These are phyloP conservation scores for Cryphonectria naterciae DNA, from an alignment of 2,329 filamentous ascomycete genomes.

Conservation along the genomic window DNA sequence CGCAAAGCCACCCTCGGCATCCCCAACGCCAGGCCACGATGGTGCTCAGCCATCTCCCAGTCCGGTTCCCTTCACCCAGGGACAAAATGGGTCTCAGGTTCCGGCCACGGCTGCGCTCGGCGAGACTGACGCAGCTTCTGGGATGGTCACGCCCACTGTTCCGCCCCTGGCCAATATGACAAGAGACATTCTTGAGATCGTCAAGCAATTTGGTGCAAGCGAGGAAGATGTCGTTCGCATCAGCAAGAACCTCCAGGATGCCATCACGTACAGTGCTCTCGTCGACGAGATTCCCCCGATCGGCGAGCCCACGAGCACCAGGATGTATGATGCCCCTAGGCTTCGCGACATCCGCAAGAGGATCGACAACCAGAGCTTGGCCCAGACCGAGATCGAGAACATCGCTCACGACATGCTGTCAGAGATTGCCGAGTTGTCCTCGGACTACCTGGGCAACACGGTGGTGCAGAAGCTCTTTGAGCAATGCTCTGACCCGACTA, in stretches of 20 bases:
- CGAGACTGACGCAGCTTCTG: constrained; percentile 37
- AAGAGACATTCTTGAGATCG: constrained; percentile 82
- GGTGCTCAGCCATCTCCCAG: constrained; percentile 89
- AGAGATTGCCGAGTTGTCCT: constrained; percentile 91
- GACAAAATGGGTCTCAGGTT: constrained; percentile 49
- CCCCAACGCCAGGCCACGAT: constrained; percentile 86
- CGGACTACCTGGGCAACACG: constrained; percentile 96
- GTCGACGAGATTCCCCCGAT: constrained; percentile 86
- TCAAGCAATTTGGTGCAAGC: constrained; percentile 83
- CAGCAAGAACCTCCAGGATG: constrained; percentile 71
- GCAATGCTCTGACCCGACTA: constrained; percentile 86
- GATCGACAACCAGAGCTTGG: constrained; percentile 92
- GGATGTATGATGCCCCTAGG: constrained; percentile 91
- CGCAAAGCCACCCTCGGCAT: constrained; percentile 90
- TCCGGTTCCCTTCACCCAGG: constrained; percentile 77
- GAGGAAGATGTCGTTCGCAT: constrained; percentile 79
- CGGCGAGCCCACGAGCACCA: constrained; percentile 83
- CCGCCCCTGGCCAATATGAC: constrained; percentile 78
- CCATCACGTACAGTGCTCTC: constrained; percentile 75
- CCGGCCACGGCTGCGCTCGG: constrained; percentile 47
- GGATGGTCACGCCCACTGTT: constrained; percentile 62
- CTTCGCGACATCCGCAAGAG: constrained; percentile 95
- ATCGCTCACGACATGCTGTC: constrained; percentile 94
- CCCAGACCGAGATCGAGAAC: constrained; percentile 84
- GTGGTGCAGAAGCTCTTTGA: constrained; percentile 99